Evolutionary conservation across 176 grass and related monocot species (phyloP).

Genomic region (Thalia dealbata): DNA sequence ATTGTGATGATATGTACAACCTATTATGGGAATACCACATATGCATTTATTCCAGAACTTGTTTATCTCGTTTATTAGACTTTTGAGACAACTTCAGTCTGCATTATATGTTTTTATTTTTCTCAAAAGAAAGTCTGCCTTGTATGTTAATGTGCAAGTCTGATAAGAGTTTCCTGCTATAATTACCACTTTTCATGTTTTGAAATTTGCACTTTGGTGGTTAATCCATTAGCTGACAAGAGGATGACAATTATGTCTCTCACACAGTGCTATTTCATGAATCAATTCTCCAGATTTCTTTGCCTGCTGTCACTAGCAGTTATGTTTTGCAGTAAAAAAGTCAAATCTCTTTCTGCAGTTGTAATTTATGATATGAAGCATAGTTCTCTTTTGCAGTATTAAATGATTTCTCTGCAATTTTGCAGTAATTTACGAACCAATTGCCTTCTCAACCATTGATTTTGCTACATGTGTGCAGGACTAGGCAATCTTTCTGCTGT

Average conservation of each 20-base stretch:
- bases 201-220: neutral
- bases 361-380: too few relatives aligned
- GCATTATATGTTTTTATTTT: too few relatives aligned
- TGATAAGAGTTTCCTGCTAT: neutral
- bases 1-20: neutral
- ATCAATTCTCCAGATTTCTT: neutral
- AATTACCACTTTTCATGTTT: neutral
- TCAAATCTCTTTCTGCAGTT: neutral
- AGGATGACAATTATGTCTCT: neutral
- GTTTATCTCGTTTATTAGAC: neutral
- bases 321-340: neutral
- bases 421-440: too few relatives aligned
- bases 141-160: neutral
- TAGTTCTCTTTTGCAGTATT: too few relatives aligned
- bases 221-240: neutral
- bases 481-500: constrained; percentile 47
- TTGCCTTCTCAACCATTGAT: neutral
- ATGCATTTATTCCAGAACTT: neutral
- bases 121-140: too few relatives aligned
- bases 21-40: neutral
- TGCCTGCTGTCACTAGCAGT: neutral
- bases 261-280: neutral
- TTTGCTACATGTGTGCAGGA: constrained; percentile 28
- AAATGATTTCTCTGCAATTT: too few relatives aligned
- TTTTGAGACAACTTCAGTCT: neutral